These are phyloP conservation scores for Phylloporus gajari DNA, from an alignment of 1,284 basidiomycete genomes.

Conservation along the genomic window DNA sequence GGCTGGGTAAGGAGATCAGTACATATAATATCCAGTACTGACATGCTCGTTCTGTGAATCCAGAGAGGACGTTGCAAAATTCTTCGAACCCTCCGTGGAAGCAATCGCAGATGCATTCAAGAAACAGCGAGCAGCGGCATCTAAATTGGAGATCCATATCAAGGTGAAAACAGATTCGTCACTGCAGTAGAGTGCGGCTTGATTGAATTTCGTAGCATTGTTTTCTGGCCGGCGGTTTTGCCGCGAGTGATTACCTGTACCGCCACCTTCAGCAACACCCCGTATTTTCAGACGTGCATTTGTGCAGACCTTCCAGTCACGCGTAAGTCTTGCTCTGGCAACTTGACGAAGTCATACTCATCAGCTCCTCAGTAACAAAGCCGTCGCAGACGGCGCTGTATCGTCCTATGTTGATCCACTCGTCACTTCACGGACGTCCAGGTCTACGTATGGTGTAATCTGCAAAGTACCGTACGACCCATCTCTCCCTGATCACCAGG, in stretches of 20 bases:
- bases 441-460: constrained; percentile 52
- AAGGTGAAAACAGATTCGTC: no score
- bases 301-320: constrained; percentile 52
- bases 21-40: background rate
- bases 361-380: constrained; percentile 54
- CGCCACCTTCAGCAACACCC: constrained; percentile 47
- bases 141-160: no score
- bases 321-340: constrained; percentile 41
- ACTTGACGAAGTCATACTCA: constrained; percentile 7
- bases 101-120: no score
- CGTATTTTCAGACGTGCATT: constrained; percentile 36
- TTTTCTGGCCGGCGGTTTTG: constrained; percentile 57
- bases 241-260: constrained; percentile 60
- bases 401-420: constrained; percentile 20
- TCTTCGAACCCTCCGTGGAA: no score
- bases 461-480: constrained; percentile 40
- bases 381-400: constrained; percentile 43
- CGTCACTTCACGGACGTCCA: constrained; percentile 58
- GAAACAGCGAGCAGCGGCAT: no score
- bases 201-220: no score
- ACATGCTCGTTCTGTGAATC: no score
- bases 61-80: no score
- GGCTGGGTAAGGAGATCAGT: constrained; percentile 45
- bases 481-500: constrained; percentile 46
- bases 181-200: no score